These are phyloP conservation scores for Xylariaceae sp. DNA, from an alignment of 2,329 filamentous ascomycete genomes.

Conservation along the genomic window DNA sequence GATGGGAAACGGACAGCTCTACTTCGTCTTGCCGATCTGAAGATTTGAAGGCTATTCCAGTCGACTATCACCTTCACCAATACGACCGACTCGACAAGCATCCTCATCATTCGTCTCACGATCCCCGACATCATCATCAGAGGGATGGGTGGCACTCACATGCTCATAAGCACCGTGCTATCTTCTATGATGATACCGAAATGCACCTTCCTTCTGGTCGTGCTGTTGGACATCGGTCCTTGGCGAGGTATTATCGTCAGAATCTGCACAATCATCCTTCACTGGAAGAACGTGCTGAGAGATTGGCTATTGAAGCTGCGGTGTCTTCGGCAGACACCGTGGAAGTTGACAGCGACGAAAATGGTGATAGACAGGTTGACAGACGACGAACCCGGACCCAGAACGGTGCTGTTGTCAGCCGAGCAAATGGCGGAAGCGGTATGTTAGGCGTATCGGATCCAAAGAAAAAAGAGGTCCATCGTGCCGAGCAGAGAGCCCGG, in stretches of 20 bases:
- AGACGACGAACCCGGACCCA: constrained; percentile 43
- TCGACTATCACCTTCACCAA: constrained; percentile 70
- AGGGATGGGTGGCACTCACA: constrained; percentile 81
- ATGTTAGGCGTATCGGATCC: constrained; percentile 77
- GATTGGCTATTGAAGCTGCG: constrained; percentile 60
- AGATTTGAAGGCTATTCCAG: constrained; percentile 77
- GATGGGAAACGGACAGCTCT: constrained; percentile 94
- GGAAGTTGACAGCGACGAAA: constrained; percentile 39
- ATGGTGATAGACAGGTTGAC: constrained; percentile 37
- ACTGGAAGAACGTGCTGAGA: constrained; percentile 72
- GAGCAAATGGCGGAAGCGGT: constrained; percentile 73
- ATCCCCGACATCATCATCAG: constrained; percentile 73
- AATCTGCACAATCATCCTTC: constrained; percentile 86
- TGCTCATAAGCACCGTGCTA: constrained; percentile 76
- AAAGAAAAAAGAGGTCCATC: constrained; percentile 70
- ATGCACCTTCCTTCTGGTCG: constrained; percentile 89
- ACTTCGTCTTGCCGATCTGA: constrained; percentile 87
- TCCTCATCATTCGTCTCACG: constrained; percentile 73
- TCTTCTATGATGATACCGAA: constrained; percentile 91
- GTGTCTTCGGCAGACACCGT: constrained; percentile 39
- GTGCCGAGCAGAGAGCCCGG: constrained; percentile 69
- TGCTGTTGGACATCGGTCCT: constrained; percentile 84
- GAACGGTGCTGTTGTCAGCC: constrained; percentile 61
- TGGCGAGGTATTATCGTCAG: constrained; percentile 88
- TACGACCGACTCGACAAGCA: constrained; percentile 74